Evolutionary conservation across 352 stramenopile genomes (phyloP), one percentile per base, ranked within the genome.

Genomic region (Peronospora farinosa): DNA sequence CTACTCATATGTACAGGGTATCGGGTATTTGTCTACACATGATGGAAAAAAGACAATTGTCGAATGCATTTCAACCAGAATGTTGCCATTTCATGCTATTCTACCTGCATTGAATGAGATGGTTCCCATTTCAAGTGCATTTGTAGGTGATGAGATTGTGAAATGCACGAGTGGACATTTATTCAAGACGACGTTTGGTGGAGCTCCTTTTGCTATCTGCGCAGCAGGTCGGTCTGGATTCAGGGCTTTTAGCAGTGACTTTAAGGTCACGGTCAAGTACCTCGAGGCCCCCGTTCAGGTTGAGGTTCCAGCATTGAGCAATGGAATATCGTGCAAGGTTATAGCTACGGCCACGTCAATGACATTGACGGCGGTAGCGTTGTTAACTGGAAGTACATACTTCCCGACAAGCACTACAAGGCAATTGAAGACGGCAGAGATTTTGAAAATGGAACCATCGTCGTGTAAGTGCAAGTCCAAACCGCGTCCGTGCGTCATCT

Each of bases 141-240:
- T 53, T 0, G 43, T 67, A 3, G 54, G 55, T 7, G 30, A 57
- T 0, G 36, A 45, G 11, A 30, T 17, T 6, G 36, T 70, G 13
- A 25, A 70, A 8, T 77, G 67, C 50, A 15, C 27, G 11, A 55
- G 47, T 33, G 63, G 63, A 0, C 58, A 63, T 2, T 19, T 77
- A 30, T 63, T 72, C 39, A 64, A 63, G 35, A 62, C 66, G n/a
- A 55, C 51, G n/a, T 70, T 74, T 47, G 44, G 35, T 9, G 65
- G 61, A 1, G 27, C 28, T 11, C 27, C 51, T 7, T 69, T 66
- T 42, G 63, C 59, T 23, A 25, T 77, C 27, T 78, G 71, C 43
- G 39, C 56, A 19, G 44, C 27, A 11, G 50, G 49, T 8, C n/a
- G 40, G 5, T 41, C 44, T 15, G 58, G 63, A 2, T 72, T 78